Evolutionary conservation across 2,329 filamentous ascomycete genomes (phyloP).

Genomic region (Arthrinium phaeospermum): DNA sequence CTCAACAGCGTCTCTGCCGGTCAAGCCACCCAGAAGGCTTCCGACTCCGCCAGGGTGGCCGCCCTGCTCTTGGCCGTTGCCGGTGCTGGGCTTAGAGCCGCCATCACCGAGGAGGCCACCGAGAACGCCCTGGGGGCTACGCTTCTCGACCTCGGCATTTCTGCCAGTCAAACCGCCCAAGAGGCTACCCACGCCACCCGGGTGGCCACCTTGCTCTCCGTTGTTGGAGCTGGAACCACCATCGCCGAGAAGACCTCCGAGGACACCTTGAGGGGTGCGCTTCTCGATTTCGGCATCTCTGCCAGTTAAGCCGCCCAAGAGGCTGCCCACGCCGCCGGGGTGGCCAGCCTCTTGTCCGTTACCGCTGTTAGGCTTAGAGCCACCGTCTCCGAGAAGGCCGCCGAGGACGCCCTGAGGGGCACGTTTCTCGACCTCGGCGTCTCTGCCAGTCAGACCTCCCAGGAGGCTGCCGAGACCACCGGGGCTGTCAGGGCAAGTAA

Average conservation of each 20-base stretch:
- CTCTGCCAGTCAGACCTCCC: not conserved
- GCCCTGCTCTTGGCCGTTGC: not conserved
- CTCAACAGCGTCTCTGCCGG: not conserved
- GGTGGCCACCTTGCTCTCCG: not conserved
- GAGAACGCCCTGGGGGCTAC: not conserved
- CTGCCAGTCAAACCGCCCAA: constrained; percentile 2
- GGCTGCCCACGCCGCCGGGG: not conserved
- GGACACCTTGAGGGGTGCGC: constrained; percentile 7
- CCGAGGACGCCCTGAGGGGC: constrained; percentile 9
- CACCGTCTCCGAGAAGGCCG: constrained; percentile 1
- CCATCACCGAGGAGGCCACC: constrained; percentile 9
- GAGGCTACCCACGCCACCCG: not conserved
- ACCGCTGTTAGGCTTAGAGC: not conserved
- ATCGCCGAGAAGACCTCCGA: constrained; percentile 7
- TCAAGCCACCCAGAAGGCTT: not conserved
- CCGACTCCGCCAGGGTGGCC: not conserved
- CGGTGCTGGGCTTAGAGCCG: not conserved
- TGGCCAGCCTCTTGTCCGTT: too few species aligned
- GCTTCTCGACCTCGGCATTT: constrained; percentile 1
- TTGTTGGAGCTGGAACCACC: not conserved
- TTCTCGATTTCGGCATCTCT: not conserved
- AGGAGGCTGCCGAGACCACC: not conserved
- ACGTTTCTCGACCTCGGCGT: constrained; percentile 4
- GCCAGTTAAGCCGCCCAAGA: not conserved
- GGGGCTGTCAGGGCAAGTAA: too few species aligned